phyloP scores from a whole-genome alignment of 2,329 filamentous ascomycete genomes.

The Trichophyton mentagrophytes region DNA sequence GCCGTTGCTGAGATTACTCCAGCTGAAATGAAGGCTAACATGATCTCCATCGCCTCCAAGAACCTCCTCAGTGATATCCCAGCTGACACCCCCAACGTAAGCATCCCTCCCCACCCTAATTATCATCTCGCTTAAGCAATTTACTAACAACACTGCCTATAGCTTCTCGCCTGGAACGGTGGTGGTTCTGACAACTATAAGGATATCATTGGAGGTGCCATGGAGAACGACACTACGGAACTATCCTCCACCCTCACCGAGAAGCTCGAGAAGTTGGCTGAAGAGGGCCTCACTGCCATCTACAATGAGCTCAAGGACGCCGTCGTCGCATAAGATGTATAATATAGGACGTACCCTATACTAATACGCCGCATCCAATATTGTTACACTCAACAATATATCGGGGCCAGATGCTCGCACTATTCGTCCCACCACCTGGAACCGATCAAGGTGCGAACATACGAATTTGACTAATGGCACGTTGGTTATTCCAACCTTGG shows the following conservation, averaged over 20 bases:
- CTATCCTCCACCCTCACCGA: constrained; percentile 26
- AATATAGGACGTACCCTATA: background rate
- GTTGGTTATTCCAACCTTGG: background rate
- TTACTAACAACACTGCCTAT: constrained; percentile 16
- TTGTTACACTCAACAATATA: background rate
- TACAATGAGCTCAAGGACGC: constrained; percentile 33
- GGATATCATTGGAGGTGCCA: constrained; percentile 60
- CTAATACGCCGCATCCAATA: background rate
- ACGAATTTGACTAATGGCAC: background rate
- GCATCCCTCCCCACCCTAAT: constrained; percentile 16
- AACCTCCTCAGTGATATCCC: constrained; percentile 72
- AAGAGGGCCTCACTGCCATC: constrained; percentile 36
- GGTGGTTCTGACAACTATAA: constrained; percentile 87
- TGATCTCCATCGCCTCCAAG: constrained; percentile 71
- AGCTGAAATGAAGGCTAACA: constrained; percentile 79
- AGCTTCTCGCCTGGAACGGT: constrained; percentile 95
- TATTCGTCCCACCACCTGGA: background rate
- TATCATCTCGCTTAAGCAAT: constrained; percentile 6
- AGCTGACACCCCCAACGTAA: constrained; percentile 68
- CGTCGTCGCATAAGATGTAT: constrained; percentile 30
- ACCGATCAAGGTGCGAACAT: background rate
- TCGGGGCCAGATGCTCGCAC: background rate
- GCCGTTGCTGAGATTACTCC: constrained; percentile 81
- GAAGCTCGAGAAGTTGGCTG: constrained; percentile 35
- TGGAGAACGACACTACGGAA: constrained; percentile 33